phyloP scores from a whole-genome alignment of 108 stramenopile genomes.

The Nitzschia palea region DNA sequence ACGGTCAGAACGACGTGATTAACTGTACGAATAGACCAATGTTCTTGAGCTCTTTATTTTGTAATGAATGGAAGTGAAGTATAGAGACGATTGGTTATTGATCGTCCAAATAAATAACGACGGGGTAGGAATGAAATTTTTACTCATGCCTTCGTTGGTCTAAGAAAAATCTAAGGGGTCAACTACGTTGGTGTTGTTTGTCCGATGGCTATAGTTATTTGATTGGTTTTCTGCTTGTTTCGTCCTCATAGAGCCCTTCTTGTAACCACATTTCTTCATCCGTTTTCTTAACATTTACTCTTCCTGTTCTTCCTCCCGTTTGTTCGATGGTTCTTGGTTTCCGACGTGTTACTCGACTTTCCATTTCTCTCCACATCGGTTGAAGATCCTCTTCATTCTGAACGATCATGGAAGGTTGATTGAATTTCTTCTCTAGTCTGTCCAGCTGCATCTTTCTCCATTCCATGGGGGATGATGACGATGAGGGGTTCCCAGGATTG shows the following conservation, averaged over 20 bases:
- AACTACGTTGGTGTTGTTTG: too few relatives aligned
- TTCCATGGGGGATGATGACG: neutral
- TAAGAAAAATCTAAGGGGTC: too few relatives aligned
- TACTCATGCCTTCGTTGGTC: too few relatives aligned
- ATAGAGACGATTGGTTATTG: too few relatives aligned
- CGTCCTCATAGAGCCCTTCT: constrained; percentile 67
- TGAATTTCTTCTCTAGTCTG: constrained; percentile 32
- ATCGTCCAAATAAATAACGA: too few relatives aligned
- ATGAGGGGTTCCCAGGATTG: neutral
- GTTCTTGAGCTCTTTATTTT: too few relatives aligned
- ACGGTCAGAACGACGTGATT: too few relatives aligned
- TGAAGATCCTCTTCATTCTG: constrained; percentile 76
- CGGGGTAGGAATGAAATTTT: too few relatives aligned
- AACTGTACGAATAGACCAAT: too few relatives aligned
- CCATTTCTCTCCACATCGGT: constrained; percentile 91
- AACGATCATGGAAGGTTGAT: constrained; percentile 19
- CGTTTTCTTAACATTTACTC: constrained; percentile 68
- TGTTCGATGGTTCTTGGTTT: constrained; percentile 52
- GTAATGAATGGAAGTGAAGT: too few relatives aligned
- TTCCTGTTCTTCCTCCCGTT: constrained; percentile 62
- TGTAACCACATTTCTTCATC: constrained; percentile 86
- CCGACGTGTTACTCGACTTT: constrained; percentile 71
- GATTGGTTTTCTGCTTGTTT: neutral
- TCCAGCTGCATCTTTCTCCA: constrained; percentile 54
- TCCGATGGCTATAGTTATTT: too few relatives aligned